A percentile compares a stretch with the other conserved stretches of the same genome.
These are phyloP conservation scores for Dioscorea cayenensis DNA, from an alignment of 116 monocot species.

Conservation along the genomic window DNA sequence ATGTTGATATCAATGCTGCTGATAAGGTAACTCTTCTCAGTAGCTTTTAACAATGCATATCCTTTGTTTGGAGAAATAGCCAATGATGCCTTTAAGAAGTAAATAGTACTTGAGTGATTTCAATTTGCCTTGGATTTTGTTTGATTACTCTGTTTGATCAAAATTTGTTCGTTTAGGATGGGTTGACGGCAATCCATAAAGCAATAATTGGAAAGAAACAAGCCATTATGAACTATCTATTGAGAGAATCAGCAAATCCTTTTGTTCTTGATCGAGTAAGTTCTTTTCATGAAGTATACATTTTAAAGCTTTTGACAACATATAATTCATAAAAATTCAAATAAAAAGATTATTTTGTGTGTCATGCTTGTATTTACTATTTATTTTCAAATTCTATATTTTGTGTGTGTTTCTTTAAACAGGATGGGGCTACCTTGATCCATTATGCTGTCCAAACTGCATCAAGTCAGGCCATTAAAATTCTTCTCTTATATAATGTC, in stretches of 20 bases:
- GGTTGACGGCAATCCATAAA: constrained; percentile 83
- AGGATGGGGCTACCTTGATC: constrained; percentile 95
- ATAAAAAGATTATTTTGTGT: background rate
- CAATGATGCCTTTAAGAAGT: background rate
- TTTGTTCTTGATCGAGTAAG: constrained; percentile 75
- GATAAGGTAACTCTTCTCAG: constrained; percentile 50
- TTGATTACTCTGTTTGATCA: background rate
- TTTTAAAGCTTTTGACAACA: no score
- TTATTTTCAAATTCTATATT: background rate
- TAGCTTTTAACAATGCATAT: background rate
- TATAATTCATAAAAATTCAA: no score
- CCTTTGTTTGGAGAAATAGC: background rate
- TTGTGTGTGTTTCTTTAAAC: constrained; percentile 11
- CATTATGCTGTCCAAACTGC: constrained; percentile 94
- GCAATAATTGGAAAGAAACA: constrained; percentile 88
- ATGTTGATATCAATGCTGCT: constrained; percentile 77
- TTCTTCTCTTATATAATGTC: constrained; percentile 84
- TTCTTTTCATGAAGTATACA: background rate
- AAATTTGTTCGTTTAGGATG: constrained; percentile 52
- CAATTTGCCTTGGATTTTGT: background rate
- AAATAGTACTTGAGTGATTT: background rate
- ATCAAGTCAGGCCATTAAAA: constrained; percentile 73
- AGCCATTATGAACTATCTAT: constrained; percentile 74
- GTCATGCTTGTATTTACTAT: background rate
- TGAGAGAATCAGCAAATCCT: constrained; percentile 94